These are phyloP conservation scores for Lepraria neglecta DNA, from an alignment of 495 filamentous ascomycete species.

Conservation along the genomic window DNA sequence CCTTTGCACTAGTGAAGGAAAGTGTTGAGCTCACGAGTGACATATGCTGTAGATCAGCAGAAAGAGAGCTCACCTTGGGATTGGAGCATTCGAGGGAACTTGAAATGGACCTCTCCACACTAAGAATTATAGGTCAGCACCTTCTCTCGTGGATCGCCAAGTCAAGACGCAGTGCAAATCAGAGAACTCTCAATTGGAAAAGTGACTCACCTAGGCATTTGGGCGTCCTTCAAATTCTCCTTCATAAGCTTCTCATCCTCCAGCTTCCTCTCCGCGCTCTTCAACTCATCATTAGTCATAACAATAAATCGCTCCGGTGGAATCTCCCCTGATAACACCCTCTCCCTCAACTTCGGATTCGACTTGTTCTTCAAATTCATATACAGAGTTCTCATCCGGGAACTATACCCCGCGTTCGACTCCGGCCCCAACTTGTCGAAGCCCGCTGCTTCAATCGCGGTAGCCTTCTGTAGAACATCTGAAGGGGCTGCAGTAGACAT, in stretches of 20 bases:
- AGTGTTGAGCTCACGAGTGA: not conserved
- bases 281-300: conserved; percentile 70
- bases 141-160: too few relatives aligned
- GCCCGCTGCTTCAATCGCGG: conserved; percentile 67
- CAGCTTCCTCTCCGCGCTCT: conserved; percentile 61
- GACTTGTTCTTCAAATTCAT: conserved; percentile 89
- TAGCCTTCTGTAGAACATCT: conserved; percentile 58
- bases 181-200: not conserved
- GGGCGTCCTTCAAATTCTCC: conserved; percentile 92
- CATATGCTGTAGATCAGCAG: not conserved
- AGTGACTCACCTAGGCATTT: conserved; percentile 45
- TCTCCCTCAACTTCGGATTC: conserved; percentile 65
- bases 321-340: conserved; percentile 70
- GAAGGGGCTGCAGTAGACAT: conserved; percentile 43
- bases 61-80: conserved; percentile 35
- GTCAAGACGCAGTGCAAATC: too few relatives aligned
- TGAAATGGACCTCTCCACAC: conserved; percentile 75
- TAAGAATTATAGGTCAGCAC: conserved; percentile 27
- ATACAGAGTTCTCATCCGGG: conserved; percentile 84
- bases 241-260: conserved; percentile 64
- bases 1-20: conserved; percentile 28
- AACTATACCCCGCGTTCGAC: conserved; percentile 63
- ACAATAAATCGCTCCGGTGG: conserved; percentile 62
- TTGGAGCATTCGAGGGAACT: conserved; percentile 42
- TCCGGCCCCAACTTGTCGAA: conserved; percentile 59